A percentile compares a stretch with the other conserved stretches of the same genome.
Conservation (phyloP, 495 filamentous ascomycete genomes). For the Daldinia childiae region DNA sequence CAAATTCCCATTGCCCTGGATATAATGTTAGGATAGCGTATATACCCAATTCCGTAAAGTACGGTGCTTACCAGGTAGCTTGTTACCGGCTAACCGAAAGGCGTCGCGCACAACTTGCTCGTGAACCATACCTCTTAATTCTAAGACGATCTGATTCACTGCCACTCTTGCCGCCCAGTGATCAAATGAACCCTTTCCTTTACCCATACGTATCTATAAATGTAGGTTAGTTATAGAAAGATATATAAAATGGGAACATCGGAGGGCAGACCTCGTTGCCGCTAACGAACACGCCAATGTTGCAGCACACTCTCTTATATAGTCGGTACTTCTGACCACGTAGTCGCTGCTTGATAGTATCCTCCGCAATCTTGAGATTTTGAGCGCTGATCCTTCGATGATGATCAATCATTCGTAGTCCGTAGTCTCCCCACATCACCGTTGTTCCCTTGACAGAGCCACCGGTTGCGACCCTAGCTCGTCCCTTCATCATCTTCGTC, state of each 20-base stretch:
- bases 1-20: conserved; percentile 89
- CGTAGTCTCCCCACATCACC: conserved; percentile 95
- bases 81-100: conserved; percentile 92
- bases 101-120: conserved; percentile 95
- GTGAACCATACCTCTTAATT: conserved; percentile 90
- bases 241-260: not conserved
- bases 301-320: conserved; percentile 89
- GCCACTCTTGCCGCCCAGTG: conserved; percentile 91
- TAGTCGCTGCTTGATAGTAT: conserved; percentile 86
- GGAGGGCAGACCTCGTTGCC: conserved; percentile 79
- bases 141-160: conserved; percentile 88
- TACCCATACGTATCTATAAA: conserved; percentile 86
- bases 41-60: not conserved
- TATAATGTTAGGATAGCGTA: conserved; percentile 32
- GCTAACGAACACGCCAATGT: conserved; percentile 92
- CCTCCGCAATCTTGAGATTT: conserved; percentile 87
- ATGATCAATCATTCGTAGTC: conserved; percentile 91
- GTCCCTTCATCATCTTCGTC: conserved; percentile 89
- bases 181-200: conserved; percentile 97
- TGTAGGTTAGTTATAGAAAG: conserved; percentile 15
- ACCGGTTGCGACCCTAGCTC: conserved; percentile 86
- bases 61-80: conserved; percentile 81
- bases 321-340: conserved; percentile 92
- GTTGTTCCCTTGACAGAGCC: conserved; percentile 93
- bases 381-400: conserved; percentile 88